Base-by-base conservation (phyloP, 768 basidiomycete species). In the Suillus discolor region DNA sequence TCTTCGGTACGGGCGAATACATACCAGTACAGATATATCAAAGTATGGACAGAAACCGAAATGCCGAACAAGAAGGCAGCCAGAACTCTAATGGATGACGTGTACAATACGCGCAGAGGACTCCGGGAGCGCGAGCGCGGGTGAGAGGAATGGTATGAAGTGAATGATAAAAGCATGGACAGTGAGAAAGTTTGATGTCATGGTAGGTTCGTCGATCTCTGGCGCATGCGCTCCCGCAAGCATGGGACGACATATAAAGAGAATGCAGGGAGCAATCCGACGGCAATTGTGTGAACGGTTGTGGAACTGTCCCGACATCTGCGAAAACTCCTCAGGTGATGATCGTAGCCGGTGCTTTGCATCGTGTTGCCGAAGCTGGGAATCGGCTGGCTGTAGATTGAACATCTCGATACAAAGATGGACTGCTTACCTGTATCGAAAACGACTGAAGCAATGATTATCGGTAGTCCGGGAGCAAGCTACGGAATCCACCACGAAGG, bases 301-400 rank as follows among this genome's bases (percentile, higher is more conserved):
- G 38, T 2, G 13, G 38, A 25, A 15, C 38, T 4, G 39, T 8
- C 8, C 25, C 23, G 38, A 57, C 57, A 39, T 57, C 57, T 31
- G 31, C 31, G 31, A 31, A 31, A 31, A 31, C 6, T 72, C 70
- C 47, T 74, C 75, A 8, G 65, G 65, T 15, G 60, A 61, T 61
- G 25, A 60, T 49, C 71, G 65, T 5, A 76, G 68, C 0, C 70
- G 60, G 11, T 70, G 49, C 6, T 89, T 80, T 1, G 87, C 88
- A 66, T 89, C 82, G n/a, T 74, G 73, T n/a, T n/a, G 3, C 9
- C 9, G 44, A 45, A 45, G 20, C 44, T 45, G 44, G 16, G 42
- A 44, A 3, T 7, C 42, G 4, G 42, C 20, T 44, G 42, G 20
- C 44, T 45, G 44, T 45, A 45, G 20, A 45, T 20, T 45, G 44